These are phyloP conservation scores for Diaporthe velutina DNA, from an alignment of 2,329 filamentous ascomycete species.

Conservation along the genomic window DNA sequence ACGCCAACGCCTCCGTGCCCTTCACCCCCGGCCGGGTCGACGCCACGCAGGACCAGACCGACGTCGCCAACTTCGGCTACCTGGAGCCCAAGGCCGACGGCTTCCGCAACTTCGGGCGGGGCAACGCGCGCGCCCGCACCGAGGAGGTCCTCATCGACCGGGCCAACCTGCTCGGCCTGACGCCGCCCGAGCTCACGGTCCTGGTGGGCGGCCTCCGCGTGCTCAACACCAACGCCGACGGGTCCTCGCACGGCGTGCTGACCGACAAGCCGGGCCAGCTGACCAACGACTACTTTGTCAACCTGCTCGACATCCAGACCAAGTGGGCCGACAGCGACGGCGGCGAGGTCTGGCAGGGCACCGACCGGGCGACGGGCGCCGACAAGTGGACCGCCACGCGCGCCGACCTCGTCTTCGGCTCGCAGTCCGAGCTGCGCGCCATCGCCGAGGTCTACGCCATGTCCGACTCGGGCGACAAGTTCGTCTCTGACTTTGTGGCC, in stretches of 20 bases:
- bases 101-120: conserved; percentile 81
- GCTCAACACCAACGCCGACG: conserved; percentile 77
- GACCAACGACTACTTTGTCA: conserved; percentile 83
- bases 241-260: conserved; percentile 73
- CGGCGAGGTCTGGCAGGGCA: conserved; percentile 37
- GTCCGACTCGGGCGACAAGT: conserved; percentile 71
- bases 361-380: conserved; percentile 58
- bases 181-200: conserved; percentile 76
- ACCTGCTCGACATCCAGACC: conserved; percentile 75
- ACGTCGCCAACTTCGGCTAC: conserved; percentile 69
- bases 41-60: conserved; percentile 77
- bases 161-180: conserved; percentile 75
- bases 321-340: conserved; percentile 59
- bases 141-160: conserved; percentile 78
- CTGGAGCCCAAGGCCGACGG: conserved; percentile 76
- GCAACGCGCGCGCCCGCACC: conserved; percentile 67
- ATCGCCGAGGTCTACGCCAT: conserved; percentile 78
- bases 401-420: conserved; percentile 78
- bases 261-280: conserved; percentile 74
- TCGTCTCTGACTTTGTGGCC: conserved; percentile 78
- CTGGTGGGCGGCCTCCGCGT: conserved; percentile 77
- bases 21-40: conserved; percentile 79
- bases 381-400: conserved; percentile 80
- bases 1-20: conserved; percentile 66
- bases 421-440: conserved; percentile 80